A percentile compares a stretch with the other conserved stretches of the same genome.
These are phyloP conservation scores for Penicillium sp. DNA, from an alignment of 2,329 filamentous ascomycete genomes.

Conservation along the genomic window DNA sequence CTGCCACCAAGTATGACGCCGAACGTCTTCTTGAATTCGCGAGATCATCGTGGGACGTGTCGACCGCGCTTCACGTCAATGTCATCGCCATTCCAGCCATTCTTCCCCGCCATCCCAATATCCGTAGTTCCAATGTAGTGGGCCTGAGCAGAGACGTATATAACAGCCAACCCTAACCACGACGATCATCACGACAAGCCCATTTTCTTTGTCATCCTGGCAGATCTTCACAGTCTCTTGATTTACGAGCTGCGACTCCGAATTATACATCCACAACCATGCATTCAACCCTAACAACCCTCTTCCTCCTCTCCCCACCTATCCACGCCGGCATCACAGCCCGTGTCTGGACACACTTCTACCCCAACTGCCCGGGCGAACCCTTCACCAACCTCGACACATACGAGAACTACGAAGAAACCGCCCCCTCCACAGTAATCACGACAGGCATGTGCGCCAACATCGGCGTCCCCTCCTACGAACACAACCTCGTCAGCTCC, in stretches of 20 bases:
- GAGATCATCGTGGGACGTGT: not conserved
- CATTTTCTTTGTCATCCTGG: not conserved
- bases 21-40: constrained; percentile 6
- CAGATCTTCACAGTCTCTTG: not conserved
- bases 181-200: not conserved
- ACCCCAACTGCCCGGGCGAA: constrained; percentile 29
- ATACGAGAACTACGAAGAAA: constrained; percentile 29
- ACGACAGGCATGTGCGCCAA: constrained; percentile 25
- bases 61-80: constrained; percentile 16
- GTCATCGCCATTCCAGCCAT: constrained; percentile 18
- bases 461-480: constrained; percentile 28
- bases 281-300: constrained; percentile 20
- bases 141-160: constrained; percentile 11
- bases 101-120: constrained; percentile 24
- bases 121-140: not conserved
- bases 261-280: constrained; percentile 10
- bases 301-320: constrained; percentile 23
- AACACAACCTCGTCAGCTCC: constrained; percentile 26
- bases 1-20: constrained; percentile 25
- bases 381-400: constrained; percentile 21
- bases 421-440: constrained; percentile 25
- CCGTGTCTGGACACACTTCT: constrained; percentile 35
- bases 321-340: constrained; percentile 27
- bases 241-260: not conserved
- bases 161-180: constrained; percentile 1